These are phyloP conservation scores for Pseudogymnoascus sp. DNA, from an alignment of 2,329 filamentous ascomycete species.

Conservation along the genomic window DNA sequence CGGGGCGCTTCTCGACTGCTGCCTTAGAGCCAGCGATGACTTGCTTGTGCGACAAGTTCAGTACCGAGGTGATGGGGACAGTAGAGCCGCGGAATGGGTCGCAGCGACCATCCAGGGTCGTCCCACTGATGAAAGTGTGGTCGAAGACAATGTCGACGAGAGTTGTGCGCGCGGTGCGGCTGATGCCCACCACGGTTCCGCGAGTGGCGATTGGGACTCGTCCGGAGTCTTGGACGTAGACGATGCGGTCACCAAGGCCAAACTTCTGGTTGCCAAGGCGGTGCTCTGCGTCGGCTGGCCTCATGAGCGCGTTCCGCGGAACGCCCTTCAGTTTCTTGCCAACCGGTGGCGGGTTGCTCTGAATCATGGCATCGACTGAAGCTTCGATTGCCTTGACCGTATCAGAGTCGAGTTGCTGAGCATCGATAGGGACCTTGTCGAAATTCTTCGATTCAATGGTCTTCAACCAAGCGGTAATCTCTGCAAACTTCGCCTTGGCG, in stretches of 20 bases:
- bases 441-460: conserved; percentile 84
- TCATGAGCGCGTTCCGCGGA: conserved; percentile 79
- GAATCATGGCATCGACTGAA: conserved; percentile 59
- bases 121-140: conserved; percentile 93
- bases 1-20: conserved; percentile 45
- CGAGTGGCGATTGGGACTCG: conserved; percentile 89
- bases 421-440: conserved; percentile 91
- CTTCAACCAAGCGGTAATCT: conserved; percentile 91
- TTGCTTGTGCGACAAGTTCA: conserved; percentile 81
- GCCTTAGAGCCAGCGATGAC: conserved; percentile 63
- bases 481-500: conserved; percentile 77
- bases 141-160: conserved; percentile 93
- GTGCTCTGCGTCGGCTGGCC: conserved; percentile 93
- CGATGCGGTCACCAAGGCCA: conserved; percentile 77
- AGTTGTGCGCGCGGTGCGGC: conserved; percentile 72
- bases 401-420: conserved; percentile 90
- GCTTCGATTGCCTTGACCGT: conserved; percentile 74
- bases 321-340: conserved; percentile 70
- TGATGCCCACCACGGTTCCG: conserved; percentile 93
- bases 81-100: conserved; percentile 92
- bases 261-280: conserved; percentile 81
- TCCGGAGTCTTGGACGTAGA: conserved; percentile 87
- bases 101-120: conserved; percentile 81
- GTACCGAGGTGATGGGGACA: conserved; percentile 76
- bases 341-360: conserved; percentile 45